Evolutionary conservation across 805 yeast species (phyloP).

Genomic region (Yarrowia hollandica): DNA sequence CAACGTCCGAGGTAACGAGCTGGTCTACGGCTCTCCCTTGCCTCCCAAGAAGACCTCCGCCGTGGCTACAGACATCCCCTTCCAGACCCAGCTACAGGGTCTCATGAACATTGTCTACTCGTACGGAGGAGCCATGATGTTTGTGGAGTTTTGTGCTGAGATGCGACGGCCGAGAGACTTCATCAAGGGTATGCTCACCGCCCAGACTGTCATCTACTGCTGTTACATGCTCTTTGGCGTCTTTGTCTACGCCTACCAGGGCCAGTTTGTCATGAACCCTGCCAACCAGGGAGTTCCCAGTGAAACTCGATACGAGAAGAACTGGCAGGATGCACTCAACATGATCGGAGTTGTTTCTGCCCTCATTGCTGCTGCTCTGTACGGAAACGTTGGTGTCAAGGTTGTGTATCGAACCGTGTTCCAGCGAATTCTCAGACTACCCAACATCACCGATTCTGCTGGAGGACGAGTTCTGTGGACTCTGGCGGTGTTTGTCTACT

Average conservation of each 20-base stretch:
- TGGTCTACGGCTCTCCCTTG: slow-evolving; percentile 35
- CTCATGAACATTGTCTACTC: slow-evolving; percentile 51
- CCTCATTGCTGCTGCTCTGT: slow-evolving; percentile 48
- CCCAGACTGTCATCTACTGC: slow-evolving; percentile 46
- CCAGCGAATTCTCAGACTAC: slow-evolving; percentile 39
- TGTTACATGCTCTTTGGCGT: slow-evolving; percentile 48
- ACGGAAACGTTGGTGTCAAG: slow-evolving; percentile 51
- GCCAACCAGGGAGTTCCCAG: slow-evolving; percentile 48
- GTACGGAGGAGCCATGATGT: slow-evolving; percentile 54
- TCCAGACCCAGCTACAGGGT: slow-evolving; percentile 43
- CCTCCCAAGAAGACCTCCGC: slow-evolving; percentile 27
- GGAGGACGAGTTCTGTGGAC: slow-evolving; percentile 45
- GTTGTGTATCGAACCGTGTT: slow-evolving; percentile 47
- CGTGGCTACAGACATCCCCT: slow-evolving; percentile 28
- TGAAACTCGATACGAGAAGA: slow-evolving; percentile 34
- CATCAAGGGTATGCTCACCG: slow-evolving; percentile 49
- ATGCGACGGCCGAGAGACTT: slow-evolving; percentile 52
- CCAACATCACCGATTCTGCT: slow-evolving; percentile 42
- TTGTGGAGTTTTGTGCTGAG: slow-evolving; percentile 52
- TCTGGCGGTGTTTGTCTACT: slow-evolving; percentile 44
- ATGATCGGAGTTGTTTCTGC: slow-evolving; percentile 45
- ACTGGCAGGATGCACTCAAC: slow-evolving; percentile 45
- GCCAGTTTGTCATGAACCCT: slow-evolving; percentile 48
- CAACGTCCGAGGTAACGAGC: slow-evolving; percentile 34
- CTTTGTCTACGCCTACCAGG: slow-evolving; percentile 48